Conservation (phyloP, 176 grass and related monocot genomes). For the Zea luxurians region DNA sequence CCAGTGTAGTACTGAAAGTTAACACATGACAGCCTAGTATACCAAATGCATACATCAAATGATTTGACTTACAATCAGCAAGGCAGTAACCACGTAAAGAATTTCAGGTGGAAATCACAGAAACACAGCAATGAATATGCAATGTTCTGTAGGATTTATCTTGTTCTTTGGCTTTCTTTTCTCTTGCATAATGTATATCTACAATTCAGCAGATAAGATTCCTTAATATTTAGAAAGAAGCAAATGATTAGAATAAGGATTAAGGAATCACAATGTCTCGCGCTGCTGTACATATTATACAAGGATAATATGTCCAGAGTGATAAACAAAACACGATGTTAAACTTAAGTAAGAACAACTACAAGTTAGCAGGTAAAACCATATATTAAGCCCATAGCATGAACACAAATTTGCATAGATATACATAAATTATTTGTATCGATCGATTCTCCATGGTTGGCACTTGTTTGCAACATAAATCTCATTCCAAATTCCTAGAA, state of each 20-base stretch:
- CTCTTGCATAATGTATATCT: neutral
- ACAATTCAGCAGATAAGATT: neutral
- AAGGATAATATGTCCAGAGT: too few species aligned
- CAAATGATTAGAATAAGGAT: neutral
- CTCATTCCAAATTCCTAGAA: too few species aligned
- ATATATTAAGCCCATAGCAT: too few species aligned
- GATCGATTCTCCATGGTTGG: too few species aligned
- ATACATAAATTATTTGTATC: too few species aligned
- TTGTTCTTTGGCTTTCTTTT: constrained; percentile 16
- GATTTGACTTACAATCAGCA: constrained; percentile 11
- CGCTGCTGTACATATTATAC: constrained; percentile 3
- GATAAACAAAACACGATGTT: too few species aligned
- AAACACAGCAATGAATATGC: constrained; percentile 15
- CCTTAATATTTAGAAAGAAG: constrained; percentile 12
- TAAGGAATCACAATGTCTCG: constrained; percentile 13
- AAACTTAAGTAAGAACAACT: too few species aligned
- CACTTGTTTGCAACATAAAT: too few species aligned
- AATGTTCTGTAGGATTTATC: constrained; percentile 15
- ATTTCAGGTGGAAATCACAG: constrained; percentile 28
- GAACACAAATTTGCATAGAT: too few species aligned
- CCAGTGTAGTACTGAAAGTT: constrained; percentile 42
- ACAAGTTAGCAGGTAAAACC: too few species aligned
- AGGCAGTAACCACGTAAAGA: constrained; percentile 2
- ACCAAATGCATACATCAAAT: constrained; percentile 40
- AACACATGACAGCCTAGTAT: constrained; percentile 45